Percentiles rank a stretch among this genome's conserved stretches.
phyloP scores from a whole-genome alignment of 2,329 filamentous ascomycete species.

The Penicillium capsulatum region DNA sequence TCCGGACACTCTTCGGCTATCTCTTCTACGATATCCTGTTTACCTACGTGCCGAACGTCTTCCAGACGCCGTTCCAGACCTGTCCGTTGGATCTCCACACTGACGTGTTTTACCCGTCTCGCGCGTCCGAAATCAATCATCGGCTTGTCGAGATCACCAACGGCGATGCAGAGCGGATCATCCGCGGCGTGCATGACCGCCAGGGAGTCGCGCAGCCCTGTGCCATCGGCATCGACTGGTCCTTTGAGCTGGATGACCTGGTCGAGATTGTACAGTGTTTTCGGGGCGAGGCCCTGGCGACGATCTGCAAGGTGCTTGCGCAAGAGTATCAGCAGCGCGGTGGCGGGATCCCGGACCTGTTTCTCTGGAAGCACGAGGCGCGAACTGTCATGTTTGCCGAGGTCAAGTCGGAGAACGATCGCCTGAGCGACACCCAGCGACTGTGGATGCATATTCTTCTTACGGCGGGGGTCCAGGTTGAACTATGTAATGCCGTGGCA shows the following conservation, averaged over 20 bases:
- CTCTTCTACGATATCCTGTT: slow-evolving; percentile 94
- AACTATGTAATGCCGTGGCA: slow-evolving; percentile 66
- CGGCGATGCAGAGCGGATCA: slow-evolving; percentile 64
- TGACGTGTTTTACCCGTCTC: slow-evolving; percentile 81
- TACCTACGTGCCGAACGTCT: slow-evolving; percentile 90
- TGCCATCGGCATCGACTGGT: slow-evolving; percentile 89
- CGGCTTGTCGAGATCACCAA: slow-evolving; percentile 84
- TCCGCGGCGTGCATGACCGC: slow-evolving; percentile 63
- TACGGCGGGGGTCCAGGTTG: slow-evolving; percentile 77
- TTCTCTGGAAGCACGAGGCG: slow-evolving; percentile 68
- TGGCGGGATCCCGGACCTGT: slow-evolving; percentile 85
- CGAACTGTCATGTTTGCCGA: slow-evolving; percentile 71
- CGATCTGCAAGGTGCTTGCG: slow-evolving; percentile 87
- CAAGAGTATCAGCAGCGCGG: slow-evolving; percentile 88
- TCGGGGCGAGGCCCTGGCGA: slow-evolving; percentile 71
- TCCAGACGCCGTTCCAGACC: slow-evolving; percentile 92
- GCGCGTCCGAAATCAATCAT: slow-evolving; percentile 85
- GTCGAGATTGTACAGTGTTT: slow-evolving; percentile 76
- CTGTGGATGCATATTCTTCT: slow-evolving; percentile 95
- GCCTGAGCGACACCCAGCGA: slow-evolving; percentile 89
- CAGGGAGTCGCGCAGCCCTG: slow-evolving; percentile 71
- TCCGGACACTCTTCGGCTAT: slow-evolving; percentile 86
- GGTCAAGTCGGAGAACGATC: slow-evolving; percentile 83
- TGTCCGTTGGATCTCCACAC: slow-evolving; percentile 90
- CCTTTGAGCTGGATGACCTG: slow-evolving; percentile 73